A percentile compares a stretch with the other conserved stretches of the same genome.
Conservation (phyloP, 352 stramenopile genomes). For the Pythium guiyangense region DNA sequence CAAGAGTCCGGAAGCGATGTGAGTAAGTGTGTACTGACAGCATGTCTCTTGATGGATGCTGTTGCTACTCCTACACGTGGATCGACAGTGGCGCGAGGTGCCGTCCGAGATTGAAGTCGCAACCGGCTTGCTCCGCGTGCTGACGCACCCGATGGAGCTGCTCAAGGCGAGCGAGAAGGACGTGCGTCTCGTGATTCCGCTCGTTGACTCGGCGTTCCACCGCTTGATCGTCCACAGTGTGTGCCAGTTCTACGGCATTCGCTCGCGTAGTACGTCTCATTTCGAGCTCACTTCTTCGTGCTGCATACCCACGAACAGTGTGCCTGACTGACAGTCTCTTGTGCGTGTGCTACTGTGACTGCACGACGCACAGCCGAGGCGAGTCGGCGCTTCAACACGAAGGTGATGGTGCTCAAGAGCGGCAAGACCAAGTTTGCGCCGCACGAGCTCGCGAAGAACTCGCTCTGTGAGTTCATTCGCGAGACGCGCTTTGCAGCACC, state of each 20-base stretch:
- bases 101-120: slow-evolving; percentile 71
- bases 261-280: slow-evolving; percentile 66
- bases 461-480: slow-evolving; percentile 72
- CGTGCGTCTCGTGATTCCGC: slow-evolving; percentile 61
- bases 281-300: neutral
- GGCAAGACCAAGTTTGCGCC: slow-evolving; percentile 44
- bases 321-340: neutral
- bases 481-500: slow-evolving; percentile 45
- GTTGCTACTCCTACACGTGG: no score
- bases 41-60: neutral
- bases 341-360: neutral
- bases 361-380: slow-evolving; percentile 43
- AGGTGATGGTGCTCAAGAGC: slow-evolving; percentile 77
- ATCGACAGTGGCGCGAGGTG: slow-evolving; percentile 65
- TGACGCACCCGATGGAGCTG: slow-evolving; percentile 64
- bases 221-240: slow-evolving; percentile 84
- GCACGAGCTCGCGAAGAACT: slow-evolving; percentile 50
- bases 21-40: slow-evolving; percentile 1
- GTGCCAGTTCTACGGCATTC: slow-evolving; percentile 86
- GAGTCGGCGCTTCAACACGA: slow-evolving; percentile 65
- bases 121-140: slow-evolving; percentile 42
- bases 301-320: neutral
- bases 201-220: slow-evolving; percentile 83
- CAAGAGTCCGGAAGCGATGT: no score
- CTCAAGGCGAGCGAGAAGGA: slow-evolving; percentile 55